Conservation (phyloP, 176 grass and related monocot species). For the Hyparrhenia diplandra region DNA sequence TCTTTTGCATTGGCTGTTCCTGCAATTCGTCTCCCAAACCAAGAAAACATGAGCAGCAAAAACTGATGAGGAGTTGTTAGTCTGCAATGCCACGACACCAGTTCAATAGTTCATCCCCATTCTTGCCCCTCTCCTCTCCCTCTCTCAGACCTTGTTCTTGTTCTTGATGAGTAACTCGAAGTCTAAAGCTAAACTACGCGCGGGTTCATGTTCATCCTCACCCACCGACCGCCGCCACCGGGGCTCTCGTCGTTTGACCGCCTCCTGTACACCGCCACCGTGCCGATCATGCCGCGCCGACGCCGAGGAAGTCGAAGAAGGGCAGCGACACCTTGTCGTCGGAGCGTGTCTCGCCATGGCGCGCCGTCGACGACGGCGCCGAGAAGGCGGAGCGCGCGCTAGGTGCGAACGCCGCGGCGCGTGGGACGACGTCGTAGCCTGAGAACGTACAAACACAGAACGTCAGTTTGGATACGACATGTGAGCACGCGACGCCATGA, state of each 20-base stretch:
- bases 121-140: not conserved
- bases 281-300: conserved; percentile 49
- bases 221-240: not conserved
- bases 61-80: not conserved
- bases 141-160: not conserved
- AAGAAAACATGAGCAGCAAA: conserved; percentile 5
- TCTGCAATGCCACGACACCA: not conserved
- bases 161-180: not conserved
- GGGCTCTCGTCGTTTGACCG: not conserved
- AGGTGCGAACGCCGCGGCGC: conserved; percentile 26
- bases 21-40: not conserved
- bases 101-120: not conserved
- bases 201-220: not conserved
- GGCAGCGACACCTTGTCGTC: conserved; percentile 26
- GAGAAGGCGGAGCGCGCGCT: conserved; percentile 51
- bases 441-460: not conserved
- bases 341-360: not conserved
- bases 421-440: conserved; percentile 41
- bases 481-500: not conserved
- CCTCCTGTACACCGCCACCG: conserved; percentile 33
- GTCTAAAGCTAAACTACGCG: conserved; percentile 19
- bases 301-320: conserved; percentile 87
- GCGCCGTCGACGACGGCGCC: conserved; percentile 11
- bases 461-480: too few relatives aligned
- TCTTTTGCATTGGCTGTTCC: not conserved